Evolutionary conservation across 495 filamentous ascomycete species (phyloP).

Genomic region (Xeromyces bisporus): DNA sequence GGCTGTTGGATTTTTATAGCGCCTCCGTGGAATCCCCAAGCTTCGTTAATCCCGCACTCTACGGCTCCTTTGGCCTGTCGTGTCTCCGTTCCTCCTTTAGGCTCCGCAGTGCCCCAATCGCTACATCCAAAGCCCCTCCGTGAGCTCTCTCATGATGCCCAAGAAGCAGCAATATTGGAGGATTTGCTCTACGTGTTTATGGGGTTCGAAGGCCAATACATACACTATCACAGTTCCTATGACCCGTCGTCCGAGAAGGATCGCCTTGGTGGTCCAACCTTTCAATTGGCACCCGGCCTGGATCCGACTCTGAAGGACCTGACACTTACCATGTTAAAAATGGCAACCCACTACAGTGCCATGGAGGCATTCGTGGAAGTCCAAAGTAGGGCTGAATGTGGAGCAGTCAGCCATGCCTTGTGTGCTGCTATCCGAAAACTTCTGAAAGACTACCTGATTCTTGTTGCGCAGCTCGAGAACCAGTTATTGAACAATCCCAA

Average conservation of each 20-base stretch:
- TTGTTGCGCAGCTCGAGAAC: conserved; percentile 83
- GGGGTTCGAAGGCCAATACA: conserved; percentile 97
- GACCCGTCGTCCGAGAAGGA: conserved; percentile 73
- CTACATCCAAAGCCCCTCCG: conserved; percentile 57
- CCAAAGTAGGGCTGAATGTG: conserved; percentile 82
- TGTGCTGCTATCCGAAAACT: conserved; percentile 85
- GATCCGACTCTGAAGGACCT: conserved; percentile 86
- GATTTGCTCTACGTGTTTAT: conserved; percentile 91
- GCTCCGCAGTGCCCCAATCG: conserved; percentile 50
- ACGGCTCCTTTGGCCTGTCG: conserved; percentile 76
- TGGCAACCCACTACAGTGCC: conserved; percentile 85
- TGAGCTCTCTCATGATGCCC: conserved; percentile 55
- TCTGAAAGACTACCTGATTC: conserved; percentile 79
- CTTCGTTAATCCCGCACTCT: conserved; percentile 62
- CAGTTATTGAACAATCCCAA: conserved; percentile 71
- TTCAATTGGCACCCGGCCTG: conserved; percentile 63
- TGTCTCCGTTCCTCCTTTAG: conserved; percentile 67
- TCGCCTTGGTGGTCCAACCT: conserved; percentile 62
- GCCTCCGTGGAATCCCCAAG: conserved; percentile 65
- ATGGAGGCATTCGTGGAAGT: conserved; percentile 88
- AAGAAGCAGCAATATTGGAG: conserved; percentile 75
- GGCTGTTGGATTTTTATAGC: no score
- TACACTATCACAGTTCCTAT: conserved; percentile 68
- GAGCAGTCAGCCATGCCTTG: conserved; percentile 88
- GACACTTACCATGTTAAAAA: conserved; percentile 74